Conservation (phyloP, 306 rosid genomes). For the Comarum palustre region DNA sequence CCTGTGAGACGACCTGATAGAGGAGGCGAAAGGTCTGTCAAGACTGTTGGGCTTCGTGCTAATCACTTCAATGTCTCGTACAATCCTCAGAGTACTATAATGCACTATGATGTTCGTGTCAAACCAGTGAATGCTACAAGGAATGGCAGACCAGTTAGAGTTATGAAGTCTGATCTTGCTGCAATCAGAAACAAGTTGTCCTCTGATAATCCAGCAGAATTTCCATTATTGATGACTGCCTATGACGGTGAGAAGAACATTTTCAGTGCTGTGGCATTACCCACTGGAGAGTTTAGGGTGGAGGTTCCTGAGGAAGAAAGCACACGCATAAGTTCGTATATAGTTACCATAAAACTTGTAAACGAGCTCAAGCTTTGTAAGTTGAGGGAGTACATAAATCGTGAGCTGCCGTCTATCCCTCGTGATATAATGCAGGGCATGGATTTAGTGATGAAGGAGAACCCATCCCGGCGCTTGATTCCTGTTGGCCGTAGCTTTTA, state of each 20-base stretch:
- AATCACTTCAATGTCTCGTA: conserved; percentile 53
- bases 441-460: conserved; percentile 76
- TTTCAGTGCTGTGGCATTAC: conserved; percentile 55
- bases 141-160: conserved; percentile 39
- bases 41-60: conserved; percentile 35
- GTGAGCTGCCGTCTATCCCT: conserved; percentile 38
- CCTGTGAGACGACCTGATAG: conserved; percentile 62
- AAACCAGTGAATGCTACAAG: conserved; percentile 37
- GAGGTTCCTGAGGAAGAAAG: conserved; percentile 53
- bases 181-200: conserved; percentile 51
- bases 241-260: conserved; percentile 68
- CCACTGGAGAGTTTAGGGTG: conserved; percentile 51
- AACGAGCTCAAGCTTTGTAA: conserved; percentile 43
- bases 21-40: conserved; percentile 42
- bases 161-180: conserved; percentile 48
- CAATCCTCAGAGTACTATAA: conserved; percentile 40
- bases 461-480: conserved; percentile 49
- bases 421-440: conserved; percentile 71
- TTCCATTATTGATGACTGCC: conserved; percentile 57
- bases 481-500: conserved; percentile 54
- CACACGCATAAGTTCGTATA: conserved; percentile 33
- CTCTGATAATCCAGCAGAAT: conserved; percentile 38
- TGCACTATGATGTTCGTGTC: conserved; percentile 55
- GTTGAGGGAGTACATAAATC: conserved; percentile 54
- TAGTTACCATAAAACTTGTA: conserved; percentile 42